Evolutionary conservation across 2,329 filamentous ascomycete genomes (phyloP), one percentile per base, ranked within the genome.

Genomic region (Xylariaceae sp.): DNA sequence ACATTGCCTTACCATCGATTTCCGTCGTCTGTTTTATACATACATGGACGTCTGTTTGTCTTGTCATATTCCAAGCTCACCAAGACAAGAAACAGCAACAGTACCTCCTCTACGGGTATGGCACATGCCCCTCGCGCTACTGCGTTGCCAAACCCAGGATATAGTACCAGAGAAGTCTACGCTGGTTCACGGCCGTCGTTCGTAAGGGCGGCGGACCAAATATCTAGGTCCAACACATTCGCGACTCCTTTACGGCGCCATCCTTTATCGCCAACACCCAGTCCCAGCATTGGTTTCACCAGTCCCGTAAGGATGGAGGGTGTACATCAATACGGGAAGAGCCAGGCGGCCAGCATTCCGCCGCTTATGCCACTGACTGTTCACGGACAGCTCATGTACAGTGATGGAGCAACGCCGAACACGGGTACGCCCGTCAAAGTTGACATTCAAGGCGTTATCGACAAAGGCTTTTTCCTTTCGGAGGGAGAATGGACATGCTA

Each of bases 401-500:
- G 74, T 2, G 82, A 89, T 53, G 72, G 69, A 5, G 71, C 57
- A n/a, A 53, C 64, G 11, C 55, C 55, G 17, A 56, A 58, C 18
- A 45, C 66, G 11, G 64, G 65, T 5, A 76, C 77, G 2, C 76
- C 79, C 0, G 80, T 94, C 65, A 87, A 86, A 64, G 81, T 89
- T 17, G 87, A 89, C 11, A 89, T 96, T 64, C 81, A 87, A 35
- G 90, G 89, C 42, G 88, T 85, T 67, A 91, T 96, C 61, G 90
- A 95, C 72, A 95, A 96, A 68, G 92, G 92, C 0, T 95, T 96
- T 75, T 96, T 96, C 71, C 78, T 86, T 42, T 82, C 82, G 2
- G 92, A 95, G 57, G 81, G 83, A 15, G 90, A 92, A 67, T 96
- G 91, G 91, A 96, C 92, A 0, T 96, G 92, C 75, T 96, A 96